Evolutionary conservation across 2,329 filamentous ascomycete species (phyloP), one percentile per base, ranked within the genome.

Genomic region (Knufia fluminis): DNA sequence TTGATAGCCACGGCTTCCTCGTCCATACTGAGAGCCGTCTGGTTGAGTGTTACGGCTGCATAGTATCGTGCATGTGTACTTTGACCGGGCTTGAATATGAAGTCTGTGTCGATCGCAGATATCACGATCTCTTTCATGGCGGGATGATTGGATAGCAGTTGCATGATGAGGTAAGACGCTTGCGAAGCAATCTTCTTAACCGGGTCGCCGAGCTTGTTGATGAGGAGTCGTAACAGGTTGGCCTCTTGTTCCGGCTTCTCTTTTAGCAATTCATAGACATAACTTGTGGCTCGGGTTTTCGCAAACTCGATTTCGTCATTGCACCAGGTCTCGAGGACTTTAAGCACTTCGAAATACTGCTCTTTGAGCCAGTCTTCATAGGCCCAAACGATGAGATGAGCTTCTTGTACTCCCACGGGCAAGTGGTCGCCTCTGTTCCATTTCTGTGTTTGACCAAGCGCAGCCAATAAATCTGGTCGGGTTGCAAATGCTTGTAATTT

Each of bases 171-270:
- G 66, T 95, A 94, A 0, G 92, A 97, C 1, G 91, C 85, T 52
- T 90, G 81, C 3, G 92, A 98, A 1, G 92, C 84, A 60, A 98
- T 94, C 68, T 97, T 98, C 64, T 89, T 89, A 57, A 94, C 88
- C 39, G 85, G 86, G 64, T 98, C 92, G 60, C 94, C 91, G 22
- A 98, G 79, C 68, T 98, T 98, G 73, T 97, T 97, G 58, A 98
- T 88, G 51, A 98, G 71, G 49, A 98, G 73, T 48, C 91, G 82
- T 53, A 98, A 73, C 54, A 98, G 71, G 64, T 98, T 98, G 49
- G 91, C 85, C 67, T 98, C 92, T 64, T 98, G 92, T 67, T 98
- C 92, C 0, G 92, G 91, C 69, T 95, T 98, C 65, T 95, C 90
- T 65, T 88, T 92, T 53, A 98, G 72, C 33, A 98, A 73, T 55